A percentile compares a stretch with the other conserved stretches of the same genome.
phyloP scores from a whole-genome alignment of 2,329 filamentous ascomycete species.

The Pseudogymnoascus sp. region DNA sequence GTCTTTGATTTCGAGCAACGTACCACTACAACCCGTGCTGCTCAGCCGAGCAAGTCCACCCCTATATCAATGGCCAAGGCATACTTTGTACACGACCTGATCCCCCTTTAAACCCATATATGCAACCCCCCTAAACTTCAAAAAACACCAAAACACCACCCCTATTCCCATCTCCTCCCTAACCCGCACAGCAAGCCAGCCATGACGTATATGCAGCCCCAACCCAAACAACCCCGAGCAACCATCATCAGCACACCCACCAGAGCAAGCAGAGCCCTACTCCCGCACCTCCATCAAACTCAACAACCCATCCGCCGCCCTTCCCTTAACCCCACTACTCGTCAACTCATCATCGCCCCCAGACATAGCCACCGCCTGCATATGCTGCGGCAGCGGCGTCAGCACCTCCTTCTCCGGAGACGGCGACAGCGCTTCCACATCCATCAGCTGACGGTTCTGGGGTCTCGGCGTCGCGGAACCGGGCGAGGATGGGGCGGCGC shows the following conservation, averaged over 20 bases:
- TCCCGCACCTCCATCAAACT: constrained; percentile 22
- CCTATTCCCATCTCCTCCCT: not conserved
- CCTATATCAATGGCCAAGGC: not conserved
- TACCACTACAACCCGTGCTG: not conserved
- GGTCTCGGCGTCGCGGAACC: not conserved
- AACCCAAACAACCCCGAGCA: not conserved
- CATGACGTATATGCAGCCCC: constrained; percentile 3
- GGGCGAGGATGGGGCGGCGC: not conserved
- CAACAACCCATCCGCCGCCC: constrained; percentile 46
- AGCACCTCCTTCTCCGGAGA: not conserved
- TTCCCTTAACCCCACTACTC: constrained; percentile 41
- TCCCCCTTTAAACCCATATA: constrained; percentile 1
- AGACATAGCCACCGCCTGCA: constrained; percentile 10
- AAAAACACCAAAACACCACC: not conserved
- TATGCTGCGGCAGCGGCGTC: not conserved
- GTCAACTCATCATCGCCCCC: constrained; percentile 31
- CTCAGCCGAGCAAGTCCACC: not conserved
- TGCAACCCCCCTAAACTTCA: not conserved
- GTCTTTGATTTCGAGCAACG: not conserved
- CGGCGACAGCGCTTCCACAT: not conserved
- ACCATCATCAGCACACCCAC: not conserved
- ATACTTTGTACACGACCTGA: not conserved
- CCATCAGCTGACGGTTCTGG: not conserved
- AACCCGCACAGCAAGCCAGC: constrained; percentile 5
- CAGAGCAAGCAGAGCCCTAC: not conserved